Conservation (phyloP, 257 asterid genomes). For the Primulina tabacum region DNA sequence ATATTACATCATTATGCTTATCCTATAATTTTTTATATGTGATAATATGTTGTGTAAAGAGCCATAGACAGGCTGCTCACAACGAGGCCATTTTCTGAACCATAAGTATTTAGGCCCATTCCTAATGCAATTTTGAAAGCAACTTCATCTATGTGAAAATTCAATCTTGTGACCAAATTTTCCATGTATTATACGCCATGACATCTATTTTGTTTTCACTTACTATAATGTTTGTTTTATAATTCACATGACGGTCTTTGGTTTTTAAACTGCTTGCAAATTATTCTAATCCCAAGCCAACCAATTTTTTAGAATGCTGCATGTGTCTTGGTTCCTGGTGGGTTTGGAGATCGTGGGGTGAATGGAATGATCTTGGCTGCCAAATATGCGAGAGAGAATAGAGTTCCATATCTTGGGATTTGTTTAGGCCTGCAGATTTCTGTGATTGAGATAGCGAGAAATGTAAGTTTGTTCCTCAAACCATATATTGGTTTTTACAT, state of each 20-base stretch:
- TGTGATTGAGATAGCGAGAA: conserved; percentile 86
- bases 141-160: neutral
- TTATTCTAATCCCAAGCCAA: conserved; percentile 16
- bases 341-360: conserved; percentile 98
- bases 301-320: conserved; percentile 61
- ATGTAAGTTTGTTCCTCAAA: conserved; percentile 49
- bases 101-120: conserved; percentile 3
- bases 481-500: conserved; percentile 7
- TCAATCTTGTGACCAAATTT: neutral
- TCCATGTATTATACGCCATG: neutral
- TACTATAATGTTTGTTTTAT: neutral
- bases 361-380: conserved; percentile 98
- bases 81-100: neutral
- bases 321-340: conserved; percentile 97
- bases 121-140: neutral
- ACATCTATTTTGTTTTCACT: neutral
- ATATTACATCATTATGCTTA: neutral
- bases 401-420: conserved; percentile 86
- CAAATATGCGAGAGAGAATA: conserved; percentile 84
- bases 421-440: conserved; percentile 99
- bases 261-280: conserved; percentile 9
- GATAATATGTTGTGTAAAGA: neutral
- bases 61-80: neutral
- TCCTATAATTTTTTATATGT: neutral
- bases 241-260: neutral